Conservation (phyloP, 2,329 filamentous ascomycete species). For the Fusarium sp. region DNA sequence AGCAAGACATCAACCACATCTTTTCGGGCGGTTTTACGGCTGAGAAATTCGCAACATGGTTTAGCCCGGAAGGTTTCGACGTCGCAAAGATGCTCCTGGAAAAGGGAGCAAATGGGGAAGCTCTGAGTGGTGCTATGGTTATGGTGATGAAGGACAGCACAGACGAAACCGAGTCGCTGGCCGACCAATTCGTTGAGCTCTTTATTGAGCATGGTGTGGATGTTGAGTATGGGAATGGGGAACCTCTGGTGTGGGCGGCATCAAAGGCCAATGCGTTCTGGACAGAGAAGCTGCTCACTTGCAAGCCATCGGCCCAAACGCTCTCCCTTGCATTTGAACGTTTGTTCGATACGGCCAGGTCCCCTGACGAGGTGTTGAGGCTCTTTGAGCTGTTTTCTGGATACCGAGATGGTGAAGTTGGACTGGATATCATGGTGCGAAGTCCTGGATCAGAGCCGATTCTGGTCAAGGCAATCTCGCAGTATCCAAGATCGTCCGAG, state of each 20-base stretch:
- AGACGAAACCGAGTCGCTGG: conserved; percentile 53
- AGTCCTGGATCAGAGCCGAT: conserved; percentile 59
- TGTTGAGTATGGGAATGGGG: conserved; percentile 64
- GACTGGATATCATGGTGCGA: conserved; percentile 63
- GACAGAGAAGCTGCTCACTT: conserved; percentile 61
- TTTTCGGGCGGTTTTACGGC: conserved; percentile 60
- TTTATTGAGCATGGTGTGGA: conserved; percentile 55
- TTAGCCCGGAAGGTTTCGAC: conserved; percentile 59
- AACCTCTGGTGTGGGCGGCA: conserved; percentile 66
- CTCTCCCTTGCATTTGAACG: conserved; percentile 66
- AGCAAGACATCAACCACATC: conserved; percentile 57
- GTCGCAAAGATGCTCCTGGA: conserved; percentile 61
- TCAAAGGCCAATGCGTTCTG: conserved; percentile 63
- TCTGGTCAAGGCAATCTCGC: conserved; percentile 64
- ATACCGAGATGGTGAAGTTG: conserved; percentile 59
- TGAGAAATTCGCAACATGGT: conserved; percentile 57
- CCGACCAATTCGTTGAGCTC: conserved; percentile 59
- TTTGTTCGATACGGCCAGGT: conserved; percentile 64
- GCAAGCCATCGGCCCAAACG: conserved; percentile 62
- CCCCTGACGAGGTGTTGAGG: conserved; percentile 63
- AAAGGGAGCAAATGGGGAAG: conserved; percentile 61
- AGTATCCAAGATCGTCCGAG: conserved; percentile 65
- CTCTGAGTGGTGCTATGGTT: conserved; percentile 59
- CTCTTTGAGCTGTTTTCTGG: conserved; percentile 65
- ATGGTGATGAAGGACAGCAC: conserved; percentile 59